Evolutionary conservation across 2,329 filamentous ascomycete genomes (phyloP).

Genomic region (Teratosphaeriaceae sp.): DNA sequence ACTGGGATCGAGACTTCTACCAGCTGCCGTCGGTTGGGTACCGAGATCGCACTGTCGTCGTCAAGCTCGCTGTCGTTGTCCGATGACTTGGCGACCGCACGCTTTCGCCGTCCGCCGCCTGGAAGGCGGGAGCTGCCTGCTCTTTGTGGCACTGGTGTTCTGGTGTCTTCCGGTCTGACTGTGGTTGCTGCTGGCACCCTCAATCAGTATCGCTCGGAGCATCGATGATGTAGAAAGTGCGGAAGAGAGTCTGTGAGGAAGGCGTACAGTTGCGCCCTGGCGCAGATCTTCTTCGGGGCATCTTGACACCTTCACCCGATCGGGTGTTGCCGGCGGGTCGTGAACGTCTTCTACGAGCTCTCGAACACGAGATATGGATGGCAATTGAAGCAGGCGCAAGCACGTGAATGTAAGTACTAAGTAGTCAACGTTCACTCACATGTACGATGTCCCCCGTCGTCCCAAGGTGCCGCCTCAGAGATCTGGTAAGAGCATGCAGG

Average conservation of each 20-base stretch:
- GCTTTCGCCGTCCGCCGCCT: not conserved
- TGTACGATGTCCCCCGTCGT: too few species aligned
- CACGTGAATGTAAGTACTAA: too few species aligned
- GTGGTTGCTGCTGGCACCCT: not conserved
- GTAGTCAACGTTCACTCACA: too few species aligned
- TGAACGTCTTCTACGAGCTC: not conserved
- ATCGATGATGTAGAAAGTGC: not conserved
- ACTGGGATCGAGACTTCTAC: conserved; percentile 11
- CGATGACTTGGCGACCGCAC: conserved; percentile 6
- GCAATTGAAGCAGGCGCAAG: too few species aligned
- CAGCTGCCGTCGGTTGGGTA: conserved; percentile 3
- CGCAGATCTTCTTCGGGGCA: conserved; percentile 4
- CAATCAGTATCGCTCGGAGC: not conserved
- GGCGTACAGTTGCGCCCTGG: conserved; percentile 4
- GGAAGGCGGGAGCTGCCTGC: not conserved
- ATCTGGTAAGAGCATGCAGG: too few species aligned
- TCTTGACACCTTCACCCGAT: conserved; percentile 1
- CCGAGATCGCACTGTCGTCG: conserved; percentile 5
- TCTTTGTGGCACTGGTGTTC: not conserved
- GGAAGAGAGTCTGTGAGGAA: not conserved
- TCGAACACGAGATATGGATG: not conserved
- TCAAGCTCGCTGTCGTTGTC: conserved; percentile 7
- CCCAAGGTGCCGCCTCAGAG: too few species aligned
- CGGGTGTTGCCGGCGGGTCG: not conserved
- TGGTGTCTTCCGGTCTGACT: not conserved